Evolutionary conservation across 306 rosid species (phyloP), one percentile per base, ranked within the genome.

Genomic region (Clitoria ternatea): DNA sequence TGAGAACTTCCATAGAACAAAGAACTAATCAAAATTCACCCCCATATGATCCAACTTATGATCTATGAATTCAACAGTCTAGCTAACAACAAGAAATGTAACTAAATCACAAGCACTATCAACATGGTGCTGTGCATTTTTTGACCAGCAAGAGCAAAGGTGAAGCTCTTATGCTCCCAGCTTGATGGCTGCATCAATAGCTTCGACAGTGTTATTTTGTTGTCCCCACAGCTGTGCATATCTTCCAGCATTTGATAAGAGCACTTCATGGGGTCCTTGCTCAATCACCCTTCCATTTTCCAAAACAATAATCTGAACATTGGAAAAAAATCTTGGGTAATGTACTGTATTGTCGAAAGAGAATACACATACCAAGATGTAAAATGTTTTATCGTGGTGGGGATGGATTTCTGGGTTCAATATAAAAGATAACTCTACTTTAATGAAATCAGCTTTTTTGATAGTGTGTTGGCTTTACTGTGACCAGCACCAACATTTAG

Each of bases 211-310:
- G 84, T 68, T 94, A 78, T 93, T 90, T 83, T 94, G 98, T 77
- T 94, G 97, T 73, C 86, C 92, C 98, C 98, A 94, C 29, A 94
- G 92, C 79, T 94, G 98, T 14, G 98, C 89, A 76, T 94, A 94
- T 86, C 98, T 89, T 84, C 97, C 98, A 3, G 81, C 89, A 48
- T 87, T 84, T 4, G 86, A 85, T 77, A 94, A 77, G 24, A 94
- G 97, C 45, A 67, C 81, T 70, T 94, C 98, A 79, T 94, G 97
- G 55, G 97, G 84, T 60, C 98, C 98, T 73, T 90, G 96, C 81
- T 94, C 98, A 64, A 90, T 36, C 70, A 91, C 98, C 87, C 85
- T 85, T 70, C 98, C 97, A 62, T 90, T 89, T 85, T 94, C 98
- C 85, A 90, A 73, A 75, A 94, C 98, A 85, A 90, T 42, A 15